Base-by-base conservation (phyloP, 306 rosid genomes). In the Quillaja saponaria region DNA sequence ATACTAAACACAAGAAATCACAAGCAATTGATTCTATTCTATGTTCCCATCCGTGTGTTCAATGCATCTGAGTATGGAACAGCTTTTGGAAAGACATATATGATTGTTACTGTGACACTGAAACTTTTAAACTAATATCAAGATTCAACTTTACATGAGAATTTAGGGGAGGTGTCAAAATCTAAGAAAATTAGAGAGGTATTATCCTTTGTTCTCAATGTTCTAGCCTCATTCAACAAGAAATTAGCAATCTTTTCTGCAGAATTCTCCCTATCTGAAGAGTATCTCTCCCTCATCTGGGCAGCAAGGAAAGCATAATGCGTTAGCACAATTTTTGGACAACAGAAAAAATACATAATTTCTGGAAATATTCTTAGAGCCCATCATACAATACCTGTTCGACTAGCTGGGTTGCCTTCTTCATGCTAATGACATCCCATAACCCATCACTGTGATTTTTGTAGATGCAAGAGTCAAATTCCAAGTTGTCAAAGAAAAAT, bases 131-230 rank as follows among this genome's bases (percentile, higher is more conserved):
- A 68, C 58, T 76, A 72, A 65, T 67, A 64, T 90, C 75, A 87
- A 63, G 87, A 75, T 71, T 80, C 86, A 75, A 72, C 87, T 94
- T 83, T 89, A 94, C 97, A 94, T 11, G 87, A 64, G 73, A 61
- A 66, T 61, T 79, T 79, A 72, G 68, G 48, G 8, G 65, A 71
- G 67, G 67, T 61, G 59, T 87, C 96, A 76, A 94, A 94, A 76
- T 94, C 99, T 85, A 94, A 78, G 84, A 79, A 89, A 81, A 94
- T 71, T 76, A 94, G 78, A 68, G 95, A 81, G 38, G 99, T 94
- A 56, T 94, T 94, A 78, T 94, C 99, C 88, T 87, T 94, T 73
- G 99, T 94, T 83, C 89, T 82, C 84, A 74, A 80, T 59, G 95
- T 76, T 81, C 81, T 89, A 80, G 99, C 99, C 72, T 94, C 99